Evolutionary conservation across 2,329 filamentous ascomycete species (phyloP), one percentile per base, ranked within the genome.

Genomic region (Torrubiella hemipterigena): DNA sequence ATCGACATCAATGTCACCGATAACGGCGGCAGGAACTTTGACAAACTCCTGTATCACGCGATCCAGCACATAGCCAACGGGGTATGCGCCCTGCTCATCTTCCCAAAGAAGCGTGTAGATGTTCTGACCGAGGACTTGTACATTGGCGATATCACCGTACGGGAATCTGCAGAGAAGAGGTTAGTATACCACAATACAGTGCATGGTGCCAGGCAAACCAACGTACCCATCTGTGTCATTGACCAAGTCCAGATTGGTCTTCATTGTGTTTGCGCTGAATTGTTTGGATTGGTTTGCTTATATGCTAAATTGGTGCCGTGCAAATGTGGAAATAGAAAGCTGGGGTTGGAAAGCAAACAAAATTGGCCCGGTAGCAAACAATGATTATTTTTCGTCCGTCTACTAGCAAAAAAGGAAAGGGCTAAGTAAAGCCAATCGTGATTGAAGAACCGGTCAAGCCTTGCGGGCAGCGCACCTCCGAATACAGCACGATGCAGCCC

Each of bases 21-120:
- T 65, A 29, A 78, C 47, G 5, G 44, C 78, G 21, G 50, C 52
- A 1, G 72, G 70, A 2, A 69, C 59, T 17, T 55, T 50, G 15
- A 52, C 40, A 15, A 80, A 59, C 33, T 58, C 57, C 9, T 58
- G 49, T 30, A 74, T 50, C 16, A 77, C 68, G 6, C 52, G 46
- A 15, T 61, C 56, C n/a, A 63, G 56, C 42, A 78, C 54, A 44
- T 72, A 75, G 27, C 79, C 80, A 17, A 87, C 69, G 2, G 71
- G 67, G 10, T 69, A 69, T 1, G 65, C 69, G 13, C 79, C 81
- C 6, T 80, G 56, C 11, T 65, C 66, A 36, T 78, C 69, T 37
- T 73, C 59, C 60, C 72, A 77, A 8, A 75, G 57, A 10, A 80
- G 58, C 12, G 82, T 75, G 49, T 77, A 83, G 39, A 93, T 67